Base-by-base conservation (phyloP, 2,329 filamentous ascomycete species). In the Pseudonectria buxi region DNA sequence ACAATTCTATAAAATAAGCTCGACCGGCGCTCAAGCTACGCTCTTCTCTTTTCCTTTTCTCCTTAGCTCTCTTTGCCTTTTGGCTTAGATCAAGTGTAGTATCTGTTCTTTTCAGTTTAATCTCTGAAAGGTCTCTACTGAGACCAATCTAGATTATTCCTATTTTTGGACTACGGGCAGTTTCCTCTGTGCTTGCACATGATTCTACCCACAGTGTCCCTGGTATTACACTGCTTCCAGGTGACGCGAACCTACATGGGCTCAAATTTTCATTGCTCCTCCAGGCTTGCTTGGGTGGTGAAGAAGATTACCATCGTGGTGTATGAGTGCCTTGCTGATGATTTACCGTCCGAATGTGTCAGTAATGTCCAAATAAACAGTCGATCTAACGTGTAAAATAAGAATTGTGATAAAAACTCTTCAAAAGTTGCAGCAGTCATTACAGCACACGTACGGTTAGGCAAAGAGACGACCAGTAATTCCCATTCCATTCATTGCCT, bases 71-170 rank as follows among this genome's bases (percentile, higher is more conserved):
- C 59, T 63, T 63, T 63, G 59, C 59, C 68, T 69, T 71, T 72
- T 76, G 72, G 78, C 78, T 84, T 83, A 86, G 82, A 86, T 86
- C 82, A 86, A 86, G 81, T 86, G 81, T 86, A 87, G 82, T 86
- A 86, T 85, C 81, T 86, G 83, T 88, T 88, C 83, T 88, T 87
- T 84, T 86, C 80, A 89, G 84, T 87, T 88, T 89, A 87, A 88
- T 87, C 80, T 83, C 83, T 88, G 82, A 82, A 85, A 87, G 74
- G 72, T 70, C 70, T 72, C 78, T 76, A 83, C 68, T 71, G 77
- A 71, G 69, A 68, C 71, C 71, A 76, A 74, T 74, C 71, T 71
- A 78, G 81, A 86, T 89, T 88, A 86, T 77, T 78, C 81, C 72
- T 74, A 86, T 89, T 63, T 63, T 64, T 64, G 59, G 48, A 33